Evolutionary conservation across 2,329 filamentous ascomycete genomes (phyloP).

Genomic region (Pezicula radicicola): DNA sequence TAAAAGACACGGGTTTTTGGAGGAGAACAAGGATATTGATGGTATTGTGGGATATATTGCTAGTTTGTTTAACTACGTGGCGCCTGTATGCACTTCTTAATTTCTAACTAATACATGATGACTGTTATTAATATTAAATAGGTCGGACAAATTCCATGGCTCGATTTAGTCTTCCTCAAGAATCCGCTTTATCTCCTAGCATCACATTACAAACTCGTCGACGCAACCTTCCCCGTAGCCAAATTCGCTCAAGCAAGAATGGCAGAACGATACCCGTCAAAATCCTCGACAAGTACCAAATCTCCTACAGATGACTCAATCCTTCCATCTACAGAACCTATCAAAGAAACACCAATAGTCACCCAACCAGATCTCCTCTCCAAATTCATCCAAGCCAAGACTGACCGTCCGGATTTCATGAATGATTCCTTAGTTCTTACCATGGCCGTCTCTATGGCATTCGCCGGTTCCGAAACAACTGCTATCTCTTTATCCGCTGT

Average conservation of each 20-base stretch:
- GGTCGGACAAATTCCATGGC: slow-evolving; percentile 71
- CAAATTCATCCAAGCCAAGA: slow-evolving; percentile 68
- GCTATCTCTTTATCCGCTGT: slow-evolving; percentile 70
- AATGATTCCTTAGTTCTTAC: slow-evolving; percentile 65
- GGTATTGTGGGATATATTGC: slow-evolving; percentile 66
- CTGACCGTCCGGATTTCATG: slow-evolving; percentile 69
- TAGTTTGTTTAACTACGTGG: slow-evolving; percentile 67
- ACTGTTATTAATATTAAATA: slow-evolving; percentile 19
- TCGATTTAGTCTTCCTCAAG: slow-evolving; percentile 69
- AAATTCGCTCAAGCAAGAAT: slow-evolving; percentile 68
- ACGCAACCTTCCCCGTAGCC: slow-evolving; percentile 69
- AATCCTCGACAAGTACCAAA: slow-evolving; percentile 14
- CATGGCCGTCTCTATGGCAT: slow-evolving; percentile 69
- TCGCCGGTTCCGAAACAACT: slow-evolving; percentile 77
- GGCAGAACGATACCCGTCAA: slow-evolving; percentile 52
- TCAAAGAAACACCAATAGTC: slow-evolving; percentile 1
- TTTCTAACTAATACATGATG: not conserved
- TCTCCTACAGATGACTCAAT: slow-evolving; percentile 1
- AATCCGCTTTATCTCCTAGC: slow-evolving; percentile 70
- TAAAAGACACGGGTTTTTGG: slow-evolving; percentile 72
- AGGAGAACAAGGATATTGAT: slow-evolving; percentile 71
- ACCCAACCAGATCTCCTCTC: slow-evolving; percentile 60
- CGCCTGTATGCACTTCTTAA: slow-evolving; percentile 48
- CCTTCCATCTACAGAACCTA: slow-evolving; percentile 15
- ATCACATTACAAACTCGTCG: slow-evolving; percentile 63